Evolutionary conservation across 2,329 filamentous ascomycete genomes (phyloP).

Genomic region (Aureobasidium mangrovei): DNA sequence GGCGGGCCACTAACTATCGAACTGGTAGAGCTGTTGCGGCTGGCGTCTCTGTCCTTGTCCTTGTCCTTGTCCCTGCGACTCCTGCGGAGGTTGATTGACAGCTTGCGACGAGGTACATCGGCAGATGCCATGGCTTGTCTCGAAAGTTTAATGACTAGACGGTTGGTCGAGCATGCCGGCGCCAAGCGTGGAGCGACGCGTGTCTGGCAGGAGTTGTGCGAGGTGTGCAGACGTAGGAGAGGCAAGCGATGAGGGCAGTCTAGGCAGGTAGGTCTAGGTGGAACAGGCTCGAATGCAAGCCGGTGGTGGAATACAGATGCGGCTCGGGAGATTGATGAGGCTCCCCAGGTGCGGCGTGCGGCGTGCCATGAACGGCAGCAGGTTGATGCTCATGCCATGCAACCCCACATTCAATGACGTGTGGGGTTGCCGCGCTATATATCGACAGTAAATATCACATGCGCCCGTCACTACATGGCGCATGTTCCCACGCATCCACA

Average conservation of each 20-base stretch:
- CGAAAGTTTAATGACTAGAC: neutral
- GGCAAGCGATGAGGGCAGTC: neutral
- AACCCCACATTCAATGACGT: no score
- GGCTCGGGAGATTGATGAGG: no score
- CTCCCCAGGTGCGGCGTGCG: no score
- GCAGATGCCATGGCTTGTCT: neutral
- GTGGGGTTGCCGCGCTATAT: no score
- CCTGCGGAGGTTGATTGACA: slow-evolving; percentile 22
- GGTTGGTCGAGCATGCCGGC: slow-evolving; percentile 5
- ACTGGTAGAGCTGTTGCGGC: slow-evolving; percentile 22
- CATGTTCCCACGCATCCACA: no score
- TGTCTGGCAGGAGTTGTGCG: neutral
- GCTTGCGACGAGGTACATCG: slow-evolving; percentile 19
- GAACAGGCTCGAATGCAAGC: neutral
- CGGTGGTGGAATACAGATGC: neutral
- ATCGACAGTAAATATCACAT: no score
- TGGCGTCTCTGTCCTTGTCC: neutral
- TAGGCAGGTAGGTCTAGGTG: neutral
- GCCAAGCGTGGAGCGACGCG: slow-evolving; percentile 1
- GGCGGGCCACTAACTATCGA: slow-evolving; percentile 21
- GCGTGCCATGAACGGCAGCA: no score
- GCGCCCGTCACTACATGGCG: no score
- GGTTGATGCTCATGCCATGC: no score
- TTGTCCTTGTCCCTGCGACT: slow-evolving; percentile 19
- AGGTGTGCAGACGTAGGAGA: neutral